phyloP scores from a whole-genome alignment of 129 eudicot genomes.

The Mikania micrantha region DNA sequence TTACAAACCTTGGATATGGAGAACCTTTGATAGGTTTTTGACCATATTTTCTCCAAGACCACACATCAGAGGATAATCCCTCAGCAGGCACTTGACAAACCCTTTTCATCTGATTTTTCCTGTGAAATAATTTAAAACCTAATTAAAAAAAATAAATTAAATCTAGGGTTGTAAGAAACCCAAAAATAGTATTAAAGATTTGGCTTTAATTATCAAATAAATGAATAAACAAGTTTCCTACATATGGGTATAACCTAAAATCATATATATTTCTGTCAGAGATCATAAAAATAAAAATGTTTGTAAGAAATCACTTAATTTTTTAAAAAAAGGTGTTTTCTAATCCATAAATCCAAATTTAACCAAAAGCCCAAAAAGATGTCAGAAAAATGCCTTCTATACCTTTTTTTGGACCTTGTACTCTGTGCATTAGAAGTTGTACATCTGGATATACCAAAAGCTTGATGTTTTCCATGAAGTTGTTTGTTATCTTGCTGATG shows the following conservation, averaged over 20 bases:
- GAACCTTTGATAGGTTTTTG: slow-evolving; percentile 99
- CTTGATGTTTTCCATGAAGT: slow-evolving; percentile 40
- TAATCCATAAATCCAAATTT: not conserved
- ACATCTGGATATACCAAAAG: slow-evolving; percentile 39
- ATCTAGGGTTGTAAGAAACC: not conserved
- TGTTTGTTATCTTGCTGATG: slow-evolving; percentile 13
- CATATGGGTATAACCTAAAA: slow-evolving; percentile 24
- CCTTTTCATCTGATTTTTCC: slow-evolving; percentile 79
- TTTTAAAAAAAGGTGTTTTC: too few relatives aligned
- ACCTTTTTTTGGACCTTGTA: slow-evolving; percentile 82
- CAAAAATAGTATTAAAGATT: not conserved
- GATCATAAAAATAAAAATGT: slow-evolving; percentile 4
- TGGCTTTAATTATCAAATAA: not conserved
- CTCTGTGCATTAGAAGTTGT: slow-evolving; percentile 34
- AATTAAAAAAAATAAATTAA: slow-evolving; percentile 7
- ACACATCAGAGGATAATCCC: slow-evolving; percentile 82
- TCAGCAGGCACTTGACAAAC: slow-evolving; percentile 95
- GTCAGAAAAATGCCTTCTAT: slow-evolving; percentile 7
- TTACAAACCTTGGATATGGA: slow-evolving; percentile 89
- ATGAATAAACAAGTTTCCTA: slow-evolving; percentile 4
- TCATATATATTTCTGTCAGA: slow-evolving; percentile 18
- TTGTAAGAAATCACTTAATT: not conserved
- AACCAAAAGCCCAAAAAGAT: slow-evolving; percentile 7
- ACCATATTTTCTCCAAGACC: slow-evolving; percentile 99
- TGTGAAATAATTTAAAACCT: slow-evolving; percentile 18